Percentiles rank a stretch among this genome's conserved stretches.
Evolutionary conservation across 352 stramenopile genomes (phyloP).

Genomic region (Phytophthora idaei): DNA sequence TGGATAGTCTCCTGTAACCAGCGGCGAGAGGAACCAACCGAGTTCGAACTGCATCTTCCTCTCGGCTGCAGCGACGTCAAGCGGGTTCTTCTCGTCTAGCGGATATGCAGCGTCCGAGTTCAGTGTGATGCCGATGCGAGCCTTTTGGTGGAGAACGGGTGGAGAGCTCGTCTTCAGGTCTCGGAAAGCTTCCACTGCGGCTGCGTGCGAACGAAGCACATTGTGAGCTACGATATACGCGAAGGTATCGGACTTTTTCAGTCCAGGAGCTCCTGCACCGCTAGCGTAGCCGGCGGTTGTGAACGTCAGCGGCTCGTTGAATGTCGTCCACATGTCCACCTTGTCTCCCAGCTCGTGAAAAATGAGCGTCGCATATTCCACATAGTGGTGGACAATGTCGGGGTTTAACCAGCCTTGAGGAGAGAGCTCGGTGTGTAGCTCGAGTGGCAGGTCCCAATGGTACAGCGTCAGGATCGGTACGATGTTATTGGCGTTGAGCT

Average conservation of each 20-base stretch:
- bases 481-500: constrained; percentile 76
- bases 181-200: constrained; percentile 84
- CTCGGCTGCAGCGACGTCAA: constrained; percentile 66
- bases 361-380: constrained; percentile 90
- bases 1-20: constrained; percentile 92
- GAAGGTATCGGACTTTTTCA: constrained; percentile 51
- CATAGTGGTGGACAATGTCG: constrained; percentile 70
- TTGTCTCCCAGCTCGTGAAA: constrained; percentile 92
- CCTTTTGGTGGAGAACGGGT: constrained; percentile 39
- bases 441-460: constrained; percentile 95
- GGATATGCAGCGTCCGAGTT: constrained; percentile 84
- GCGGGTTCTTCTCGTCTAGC: constrained; percentile 59
- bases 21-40: constrained; percentile 91
- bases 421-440: constrained; percentile 79
- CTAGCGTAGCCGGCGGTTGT: constrained; percentile 86
- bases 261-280: constrained; percentile 51
- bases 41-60: constrained; percentile 91
- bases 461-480: constrained; percentile 95
- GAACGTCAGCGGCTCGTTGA: constrained; percentile 94
- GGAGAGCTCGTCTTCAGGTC: constrained; percentile 59
- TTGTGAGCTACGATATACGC: constrained; percentile 82
- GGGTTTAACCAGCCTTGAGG: constrained; percentile 76
- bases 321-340: constrained; percentile 94
- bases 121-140: constrained; percentile 92
- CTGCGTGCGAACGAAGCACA: constrained; percentile 90